Evolutionary conservation across 164 flowering plant genomes (phyloP).

Genomic region (Houttuynia cordata): DNA sequence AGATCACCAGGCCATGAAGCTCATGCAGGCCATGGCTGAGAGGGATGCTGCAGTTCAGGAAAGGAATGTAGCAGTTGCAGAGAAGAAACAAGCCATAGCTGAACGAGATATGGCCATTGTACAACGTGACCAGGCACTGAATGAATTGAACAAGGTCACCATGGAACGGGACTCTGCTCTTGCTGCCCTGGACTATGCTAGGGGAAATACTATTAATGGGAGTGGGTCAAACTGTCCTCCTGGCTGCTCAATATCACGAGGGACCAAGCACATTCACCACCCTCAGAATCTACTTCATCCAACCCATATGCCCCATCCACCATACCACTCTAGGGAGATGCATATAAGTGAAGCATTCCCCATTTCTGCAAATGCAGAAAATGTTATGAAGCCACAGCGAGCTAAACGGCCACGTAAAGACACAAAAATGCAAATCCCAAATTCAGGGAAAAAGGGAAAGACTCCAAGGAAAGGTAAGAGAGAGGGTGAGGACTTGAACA

Average conservation of each 20-base stretch:
- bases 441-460: background rate
- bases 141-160: slow-evolving; percentile 58
- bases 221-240: slow-evolving; percentile 38
- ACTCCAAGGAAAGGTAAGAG: slow-evolving; percentile 16
- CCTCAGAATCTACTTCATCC: slow-evolving; percentile 3
- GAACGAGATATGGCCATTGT: slow-evolving; percentile 57
- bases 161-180: slow-evolving; percentile 49
- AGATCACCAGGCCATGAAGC: slow-evolving; percentile 61
- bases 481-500: slow-evolving; percentile 50
- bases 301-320: slow-evolving; percentile 17
- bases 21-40: slow-evolving; percentile 51
- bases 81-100: slow-evolving; percentile 55
- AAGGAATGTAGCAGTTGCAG: slow-evolving; percentile 51
- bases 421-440: background rate
- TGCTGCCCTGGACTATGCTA: slow-evolving; percentile 54
- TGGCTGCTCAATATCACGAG: slow-evolving; percentile 51
- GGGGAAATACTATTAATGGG: slow-evolving; percentile 35
- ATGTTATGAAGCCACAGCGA: slow-evolving; percentile 38
- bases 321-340: slow-evolving; percentile 16
- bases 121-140: slow-evolving; percentile 56
- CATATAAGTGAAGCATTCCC: slow-evolving; percentile 30
- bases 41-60: slow-evolving; percentile 77
- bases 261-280: slow-evolving; percentile 36
- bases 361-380: slow-evolving; percentile 26
- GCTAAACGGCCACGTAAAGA: slow-evolving; percentile 25